Evolutionary conservation across 2,329 filamentous ascomycete species (phyloP).

Genomic region (Dothistroma septosporum): DNA sequence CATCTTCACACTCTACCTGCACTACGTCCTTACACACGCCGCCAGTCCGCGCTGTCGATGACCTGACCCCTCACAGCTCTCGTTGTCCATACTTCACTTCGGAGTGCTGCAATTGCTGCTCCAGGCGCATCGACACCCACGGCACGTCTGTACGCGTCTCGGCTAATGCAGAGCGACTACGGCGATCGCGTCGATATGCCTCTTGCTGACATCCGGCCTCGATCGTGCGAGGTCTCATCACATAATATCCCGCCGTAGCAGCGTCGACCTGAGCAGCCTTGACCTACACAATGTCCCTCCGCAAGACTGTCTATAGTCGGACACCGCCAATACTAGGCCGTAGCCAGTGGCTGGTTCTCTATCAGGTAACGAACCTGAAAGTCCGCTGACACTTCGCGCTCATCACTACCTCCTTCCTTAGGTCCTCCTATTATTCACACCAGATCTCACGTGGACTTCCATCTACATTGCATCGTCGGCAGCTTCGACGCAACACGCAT

Average conservation of each 20-base stretch:
- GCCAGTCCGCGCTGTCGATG: no score
- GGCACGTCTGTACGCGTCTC: not conserved
- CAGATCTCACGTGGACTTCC: not conserved
- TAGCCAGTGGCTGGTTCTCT: not conserved
- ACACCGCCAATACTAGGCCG: not conserved
- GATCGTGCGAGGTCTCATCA: not conserved
- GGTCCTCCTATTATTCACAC: no score
- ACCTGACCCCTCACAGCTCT: no score
- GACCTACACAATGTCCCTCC: no score
- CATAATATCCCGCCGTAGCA: not conserved
- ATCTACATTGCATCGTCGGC: not conserved
- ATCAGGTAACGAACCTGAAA: no score
- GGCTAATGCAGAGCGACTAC: not conserved
- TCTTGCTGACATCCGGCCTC: not conserved
- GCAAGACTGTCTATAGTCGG: not conserved
- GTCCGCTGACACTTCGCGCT: no score
- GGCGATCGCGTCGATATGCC: not conserved
- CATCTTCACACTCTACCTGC: no score
- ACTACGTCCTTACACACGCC: no score
- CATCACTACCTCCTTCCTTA: no score
- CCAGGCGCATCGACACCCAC: not conserved
- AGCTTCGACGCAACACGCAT: not conserved
- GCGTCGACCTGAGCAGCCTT: not conserved
- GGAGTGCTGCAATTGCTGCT: no score
- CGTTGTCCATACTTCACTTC: no score